phyloP scores from a whole-genome alignment of 129 eudicot genomes.

The Gnaphalium uliginosum region DNA sequence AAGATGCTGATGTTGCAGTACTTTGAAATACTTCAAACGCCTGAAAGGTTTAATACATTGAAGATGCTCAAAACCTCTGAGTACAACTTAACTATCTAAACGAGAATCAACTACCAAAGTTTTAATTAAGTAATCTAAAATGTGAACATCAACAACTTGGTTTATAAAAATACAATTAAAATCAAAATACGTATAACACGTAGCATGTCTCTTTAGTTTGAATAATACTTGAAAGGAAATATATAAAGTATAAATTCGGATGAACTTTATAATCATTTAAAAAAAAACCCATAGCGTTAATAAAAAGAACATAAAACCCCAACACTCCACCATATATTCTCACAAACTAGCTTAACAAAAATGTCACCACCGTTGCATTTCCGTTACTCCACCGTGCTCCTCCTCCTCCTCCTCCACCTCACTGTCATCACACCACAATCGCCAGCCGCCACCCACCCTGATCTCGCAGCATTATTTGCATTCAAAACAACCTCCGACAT shows the following conservation, averaged over 20 bases:
- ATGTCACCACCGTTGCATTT: slow-evolving; percentile 9
- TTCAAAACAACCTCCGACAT: slow-evolving; percentile 59
- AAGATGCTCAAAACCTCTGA: too few species aligned
- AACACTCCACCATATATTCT: slow-evolving; percentile 8
- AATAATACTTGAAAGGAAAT: neutral
- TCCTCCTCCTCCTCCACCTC: slow-evolving; percentile 12
- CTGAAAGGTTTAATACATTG: too few species aligned
- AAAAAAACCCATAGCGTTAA: neutral
- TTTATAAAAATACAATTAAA: neutral
- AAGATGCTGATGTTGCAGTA: too few species aligned
- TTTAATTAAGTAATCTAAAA: neutral
- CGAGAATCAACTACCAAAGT: neutral
- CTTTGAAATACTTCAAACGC: too few species aligned
- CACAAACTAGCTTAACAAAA: slow-evolving; percentile 2
- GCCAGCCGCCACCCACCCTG: slow-evolving; percentile 43
- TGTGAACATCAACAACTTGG: neutral
- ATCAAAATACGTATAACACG: neutral
- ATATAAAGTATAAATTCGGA: neutral
- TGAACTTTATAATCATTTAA: neutral
- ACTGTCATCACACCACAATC: too few species aligned
- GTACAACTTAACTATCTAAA: neutral
- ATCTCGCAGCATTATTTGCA: slow-evolving; percentile 49
- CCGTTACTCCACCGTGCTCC: slow-evolving; percentile 6
- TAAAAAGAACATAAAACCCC: neutral
- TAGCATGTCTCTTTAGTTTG: neutral